Conservation (phyloP, 192 early-diverging fungal genomes). For the Oehlia diaphana region DNA sequence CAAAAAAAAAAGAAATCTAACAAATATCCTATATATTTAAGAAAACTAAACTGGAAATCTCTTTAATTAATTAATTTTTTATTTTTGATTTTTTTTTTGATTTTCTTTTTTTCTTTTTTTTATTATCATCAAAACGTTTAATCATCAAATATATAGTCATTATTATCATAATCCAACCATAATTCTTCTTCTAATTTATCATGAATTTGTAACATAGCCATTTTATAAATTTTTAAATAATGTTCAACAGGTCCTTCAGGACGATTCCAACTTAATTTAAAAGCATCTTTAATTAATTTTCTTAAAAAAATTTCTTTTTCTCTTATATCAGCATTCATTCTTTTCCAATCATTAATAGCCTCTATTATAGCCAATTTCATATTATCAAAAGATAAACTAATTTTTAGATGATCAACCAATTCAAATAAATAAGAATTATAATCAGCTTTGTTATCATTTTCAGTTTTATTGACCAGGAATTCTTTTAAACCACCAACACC, state of each 20-base stretch:
- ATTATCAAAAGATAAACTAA: slow-evolving; percentile 12
- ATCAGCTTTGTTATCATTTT: neutral
- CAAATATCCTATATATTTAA: too few species aligned
- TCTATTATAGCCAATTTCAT: slow-evolving; percentile 42
- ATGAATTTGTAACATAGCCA: slow-evolving; percentile 27
- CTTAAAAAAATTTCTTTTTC: slow-evolving; percentile 47
- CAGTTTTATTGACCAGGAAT: slow-evolving; percentile 51
- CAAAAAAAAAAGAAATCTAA: too few species aligned
- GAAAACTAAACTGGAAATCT: too few species aligned
- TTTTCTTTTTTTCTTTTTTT: too few species aligned
- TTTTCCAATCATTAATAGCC: slow-evolving; percentile 36
- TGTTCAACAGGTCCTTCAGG: slow-evolving; percentile 49
- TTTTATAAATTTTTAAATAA: slow-evolving; percentile 52
- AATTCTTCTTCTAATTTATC: slow-evolving; percentile 5
- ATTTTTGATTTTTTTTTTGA: too few species aligned
- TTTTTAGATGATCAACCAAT: slow-evolving; percentile 32
- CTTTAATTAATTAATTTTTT: too few species aligned
- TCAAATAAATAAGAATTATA: slow-evolving; percentile 32
- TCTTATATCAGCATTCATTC: slow-evolving; percentile 27
- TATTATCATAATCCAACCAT: neutral
- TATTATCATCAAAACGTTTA: too few species aligned
- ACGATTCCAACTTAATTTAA: slow-evolving; percentile 51
- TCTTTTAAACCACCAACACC: slow-evolving; percentile 54
- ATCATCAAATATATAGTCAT: too few species aligned
- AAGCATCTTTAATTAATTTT: slow-evolving; percentile 48